A percentile compares a stretch with the other conserved stretches of the same genome.
Evolutionary conservation across 805 yeast species (phyloP).

Genomic region (Lachancea sp.): DNA sequence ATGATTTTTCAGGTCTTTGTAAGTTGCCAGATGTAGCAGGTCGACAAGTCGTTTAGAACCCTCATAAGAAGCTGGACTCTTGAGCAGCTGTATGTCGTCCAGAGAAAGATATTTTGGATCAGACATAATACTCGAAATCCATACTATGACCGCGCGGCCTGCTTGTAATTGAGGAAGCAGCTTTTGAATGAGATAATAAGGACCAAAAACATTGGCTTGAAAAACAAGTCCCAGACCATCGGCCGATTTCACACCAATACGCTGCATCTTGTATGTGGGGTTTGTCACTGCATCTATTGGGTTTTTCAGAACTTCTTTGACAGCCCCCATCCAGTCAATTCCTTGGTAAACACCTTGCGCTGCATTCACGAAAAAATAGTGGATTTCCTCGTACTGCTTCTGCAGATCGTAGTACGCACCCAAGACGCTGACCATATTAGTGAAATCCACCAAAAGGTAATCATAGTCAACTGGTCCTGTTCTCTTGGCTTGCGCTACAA

Average conservation of each 20-base stretch:
- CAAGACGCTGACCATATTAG: conserved; percentile 79
- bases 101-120: conserved; percentile 66
- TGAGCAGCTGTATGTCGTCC: conserved; percentile 65
- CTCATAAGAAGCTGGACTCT: conserved; percentile 69
- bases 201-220: conserved; percentile 96
- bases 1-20: conserved; percentile 40
- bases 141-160: conserved; percentile 60
- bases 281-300: conserved; percentile 83
- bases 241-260: conserved; percentile 61
- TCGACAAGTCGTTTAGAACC: conserved; percentile 88
- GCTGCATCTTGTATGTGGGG: conserved; percentile 81
- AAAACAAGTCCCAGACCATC: conserved; percentile 86
- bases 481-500: conserved; percentile 38
- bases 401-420: conserved; percentile 66
- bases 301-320: conserved; percentile 52
- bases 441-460: conserved; percentile 81
- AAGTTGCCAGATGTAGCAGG: conserved; percentile 69
- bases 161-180: conserved; percentile 47
- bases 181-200: conserved; percentile 74
- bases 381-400: conserved; percentile 58
- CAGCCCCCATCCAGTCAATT: conserved; percentile 78
- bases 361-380: conserved; percentile 79
- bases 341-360: conserved; percentile 86
- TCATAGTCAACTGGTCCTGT: conserved; percentile 70
- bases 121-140: conserved; percentile 85